These are phyloP conservation scores for Amphibolis antarctica DNA, from an alignment of 106 monocot species.

Conservation along the genomic window DNA sequence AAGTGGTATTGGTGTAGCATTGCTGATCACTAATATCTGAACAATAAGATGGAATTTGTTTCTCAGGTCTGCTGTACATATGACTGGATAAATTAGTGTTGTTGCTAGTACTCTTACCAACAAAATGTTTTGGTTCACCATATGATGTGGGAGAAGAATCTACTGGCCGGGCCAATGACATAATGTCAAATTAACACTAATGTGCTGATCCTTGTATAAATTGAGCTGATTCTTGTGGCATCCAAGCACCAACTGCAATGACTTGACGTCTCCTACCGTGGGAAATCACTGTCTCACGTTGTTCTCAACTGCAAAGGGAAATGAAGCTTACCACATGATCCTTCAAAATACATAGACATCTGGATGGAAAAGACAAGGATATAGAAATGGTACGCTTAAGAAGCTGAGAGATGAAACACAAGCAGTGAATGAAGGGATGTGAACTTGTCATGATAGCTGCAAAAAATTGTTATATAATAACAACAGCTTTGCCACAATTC, in stretches of 20 bases:
- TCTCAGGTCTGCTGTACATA: slow-evolving; percentile 24
- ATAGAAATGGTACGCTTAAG: too few relatives aligned
- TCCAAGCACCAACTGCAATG: not conserved
- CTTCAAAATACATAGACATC: too few relatives aligned
- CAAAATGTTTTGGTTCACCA: slow-evolving; percentile 29
- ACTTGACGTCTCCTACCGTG: not conserved
- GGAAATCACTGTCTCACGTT: not conserved
- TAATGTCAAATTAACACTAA: slow-evolving; percentile 6
- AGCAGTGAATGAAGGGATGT: not conserved
- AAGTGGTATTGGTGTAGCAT: slow-evolving; percentile 17
- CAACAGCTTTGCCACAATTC: too few relatives aligned
- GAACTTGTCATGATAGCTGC: not conserved
- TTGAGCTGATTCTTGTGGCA: not conserved
- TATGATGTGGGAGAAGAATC: slow-evolving; percentile 44
- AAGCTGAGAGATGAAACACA: not conserved
- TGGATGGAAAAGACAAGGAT: too few relatives aligned
- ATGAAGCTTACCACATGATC: too few relatives aligned
- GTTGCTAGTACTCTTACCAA: slow-evolving; percentile 16
- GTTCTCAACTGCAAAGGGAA: not conserved
- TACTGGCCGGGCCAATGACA: slow-evolving; percentile 45
- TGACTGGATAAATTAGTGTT: slow-evolving; percentile 22
- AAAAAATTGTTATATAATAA: too few relatives aligned
- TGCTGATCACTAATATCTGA: slow-evolving; percentile 27
- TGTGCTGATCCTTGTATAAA: too few relatives aligned
- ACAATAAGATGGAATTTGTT: slow-evolving; percentile 28